phyloP scores from a whole-genome alignment of 2,329 filamentous ascomycete species.

The Fusarium tricinctum region DNA sequence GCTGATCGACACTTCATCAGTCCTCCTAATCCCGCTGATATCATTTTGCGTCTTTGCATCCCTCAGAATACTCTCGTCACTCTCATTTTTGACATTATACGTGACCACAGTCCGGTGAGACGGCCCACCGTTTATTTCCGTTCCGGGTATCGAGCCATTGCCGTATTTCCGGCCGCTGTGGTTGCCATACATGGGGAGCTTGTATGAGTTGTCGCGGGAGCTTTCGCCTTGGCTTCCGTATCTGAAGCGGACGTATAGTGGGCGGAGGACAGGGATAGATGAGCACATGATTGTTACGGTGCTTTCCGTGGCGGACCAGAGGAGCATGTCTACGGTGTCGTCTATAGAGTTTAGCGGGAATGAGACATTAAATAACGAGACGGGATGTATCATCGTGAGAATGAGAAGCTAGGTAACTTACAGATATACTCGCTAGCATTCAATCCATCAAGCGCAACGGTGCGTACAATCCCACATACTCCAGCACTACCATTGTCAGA shows the following conservation, averaged over 20 bases:
- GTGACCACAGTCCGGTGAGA: background rate
- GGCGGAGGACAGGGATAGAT: slow-evolving; percentile 28
- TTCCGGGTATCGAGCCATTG: background rate
- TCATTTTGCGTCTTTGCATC: slow-evolving; percentile 23
- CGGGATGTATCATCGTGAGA: too few species aligned
- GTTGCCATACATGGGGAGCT: slow-evolving; percentile 25
- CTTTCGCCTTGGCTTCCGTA: slow-evolving; percentile 35
- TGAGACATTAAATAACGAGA: rapidly evolving
- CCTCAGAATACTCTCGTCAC: slow-evolving; percentile 33
- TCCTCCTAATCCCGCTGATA: slow-evolving; percentile 14
- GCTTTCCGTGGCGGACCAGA: slow-evolving; percentile 38
- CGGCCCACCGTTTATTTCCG: background rate
- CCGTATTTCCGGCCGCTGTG: slow-evolving; percentile 28
- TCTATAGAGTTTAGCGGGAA: background rate
- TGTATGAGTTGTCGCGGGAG: slow-evolving; percentile 7
- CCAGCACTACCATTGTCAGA: slow-evolving; percentile 9
- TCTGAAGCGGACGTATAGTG: slow-evolving; percentile 25
- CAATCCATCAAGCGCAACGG: slow-evolving; percentile 20
- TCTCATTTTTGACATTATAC: slow-evolving; percentile 26
- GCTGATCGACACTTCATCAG: slow-evolving; percentile 27
- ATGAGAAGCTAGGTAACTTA: background rate
- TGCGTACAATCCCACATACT: slow-evolving; percentile 27
- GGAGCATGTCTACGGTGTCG: slow-evolving; percentile 36
- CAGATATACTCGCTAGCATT: slow-evolving; percentile 32
- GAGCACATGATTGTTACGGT: slow-evolving; percentile 38